phyloP scores from a whole-genome alignment of 164 flowering plant genomes.

The Vitis labrusca region DNA sequence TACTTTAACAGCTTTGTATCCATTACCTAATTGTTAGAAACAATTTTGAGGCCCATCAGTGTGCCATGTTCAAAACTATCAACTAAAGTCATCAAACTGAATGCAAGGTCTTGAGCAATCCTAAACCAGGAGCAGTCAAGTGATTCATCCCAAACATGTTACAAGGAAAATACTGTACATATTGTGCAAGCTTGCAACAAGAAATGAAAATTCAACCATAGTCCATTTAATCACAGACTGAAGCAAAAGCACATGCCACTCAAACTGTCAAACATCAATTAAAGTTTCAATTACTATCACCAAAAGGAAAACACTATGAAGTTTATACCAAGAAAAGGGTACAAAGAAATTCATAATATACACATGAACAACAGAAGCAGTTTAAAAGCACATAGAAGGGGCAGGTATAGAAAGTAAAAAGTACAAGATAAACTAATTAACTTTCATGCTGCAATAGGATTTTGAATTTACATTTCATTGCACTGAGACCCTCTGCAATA shows the following conservation, averaged over 20 bases:
- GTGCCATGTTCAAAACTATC: neutral
- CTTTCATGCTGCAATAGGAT: too few species aligned
- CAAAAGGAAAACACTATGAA: too few species aligned
- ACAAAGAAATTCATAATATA: too few species aligned
- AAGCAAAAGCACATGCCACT: neutral
- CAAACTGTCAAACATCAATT: too few species aligned
- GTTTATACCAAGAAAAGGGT: too few species aligned
- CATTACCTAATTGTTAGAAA: neutral
- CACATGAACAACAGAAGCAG: too few species aligned
- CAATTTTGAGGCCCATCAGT: neutral
- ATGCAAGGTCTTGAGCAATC: neutral
- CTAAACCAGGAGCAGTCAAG: neutral
- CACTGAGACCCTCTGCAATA: too few species aligned
- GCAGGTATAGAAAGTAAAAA: too few species aligned
- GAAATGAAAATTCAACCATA: neutral
- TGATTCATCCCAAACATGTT: neutral
- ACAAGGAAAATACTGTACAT: neutral
- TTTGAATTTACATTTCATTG: too few species aligned
- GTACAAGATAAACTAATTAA: too few species aligned
- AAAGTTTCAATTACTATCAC: too few species aligned
- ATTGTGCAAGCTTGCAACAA: neutral
- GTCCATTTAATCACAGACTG: neutral
- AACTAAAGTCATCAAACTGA: neutral
- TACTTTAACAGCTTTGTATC: neutral
- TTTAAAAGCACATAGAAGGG: too few species aligned